Percentiles rank a stretch among this genome's conserved stretches.
phyloP scores from a whole-genome alignment of 148 eudicot species.

The Cornus florida region DNA sequence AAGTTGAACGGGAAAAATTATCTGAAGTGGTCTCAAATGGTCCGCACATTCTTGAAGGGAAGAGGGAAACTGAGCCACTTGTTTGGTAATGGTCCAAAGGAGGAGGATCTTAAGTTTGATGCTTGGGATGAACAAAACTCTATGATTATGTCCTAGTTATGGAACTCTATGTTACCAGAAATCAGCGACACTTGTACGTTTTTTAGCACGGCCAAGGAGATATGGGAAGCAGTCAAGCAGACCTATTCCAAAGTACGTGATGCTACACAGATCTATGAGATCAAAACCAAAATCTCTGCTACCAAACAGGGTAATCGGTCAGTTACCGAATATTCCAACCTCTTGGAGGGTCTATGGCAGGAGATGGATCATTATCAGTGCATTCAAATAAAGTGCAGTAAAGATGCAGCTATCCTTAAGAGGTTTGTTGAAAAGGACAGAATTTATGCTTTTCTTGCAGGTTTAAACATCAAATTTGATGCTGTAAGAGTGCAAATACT shows the following conservation, averaged over 20 bases:
- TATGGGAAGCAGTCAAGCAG: neutral
- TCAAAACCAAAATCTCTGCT: too few relatives aligned
- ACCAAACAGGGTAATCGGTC: too few relatives aligned
- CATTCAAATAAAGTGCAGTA: too few relatives aligned
- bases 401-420: too few relatives aligned
- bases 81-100: neutral
- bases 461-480: neutral
- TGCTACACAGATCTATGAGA: too few relatives aligned
- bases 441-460: neutral
- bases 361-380: too few relatives aligned
- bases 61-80: neutral
- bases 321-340: too few relatives aligned
- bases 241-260: conserved; percentile 1
- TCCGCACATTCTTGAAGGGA: neutral
- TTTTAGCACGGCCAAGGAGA: neutral
- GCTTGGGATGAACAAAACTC: neutral
- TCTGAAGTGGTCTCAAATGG: neutral
- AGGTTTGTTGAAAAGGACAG: too few relatives aligned
- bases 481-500: conserved; percentile 2
- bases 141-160: neutral
- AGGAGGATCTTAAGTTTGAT: neutral
- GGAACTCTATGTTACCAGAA: neutral
- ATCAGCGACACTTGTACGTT: neutral
- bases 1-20: neutral
- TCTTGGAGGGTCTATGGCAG: too few relatives aligned